Evolutionary conservation across 495 filamentous ascomycete species (phyloP), one percentile per base, ranked within the genome.

Genomic region (Cudoniella acicularis): DNA sequence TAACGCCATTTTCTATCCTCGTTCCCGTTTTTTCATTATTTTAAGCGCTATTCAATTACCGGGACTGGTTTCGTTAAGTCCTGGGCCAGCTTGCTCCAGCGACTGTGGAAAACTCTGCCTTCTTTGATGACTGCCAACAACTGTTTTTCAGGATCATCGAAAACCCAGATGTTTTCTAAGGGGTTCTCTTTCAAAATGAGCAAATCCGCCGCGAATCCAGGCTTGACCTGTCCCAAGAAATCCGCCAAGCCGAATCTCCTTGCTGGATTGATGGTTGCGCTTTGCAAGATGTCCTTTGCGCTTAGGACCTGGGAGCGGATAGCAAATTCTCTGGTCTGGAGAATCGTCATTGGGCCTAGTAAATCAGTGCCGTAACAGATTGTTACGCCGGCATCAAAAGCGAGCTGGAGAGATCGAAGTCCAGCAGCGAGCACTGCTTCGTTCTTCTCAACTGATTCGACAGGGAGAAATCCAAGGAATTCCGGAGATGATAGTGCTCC

Each of bases 341-440:
- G 69, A 4, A 66, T 67, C 10, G 71, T 70, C 61, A 83, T 27
- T 4, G 74, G 73, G 0, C 74, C 79, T 0, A 84, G 71, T 16
- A 83, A 70, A 68, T 83, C 81, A 2, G 79, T 79, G 3, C 80
- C 80, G 66, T 73, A 82, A 62, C 79, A 83, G 63, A 84, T 79
- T 4, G 68, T 76, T 1, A 82, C 74, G 1, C 77, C 80, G 1
- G 77, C 79, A 11, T 76, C 69, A 3, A 66, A 64, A 1, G 75
- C 76, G 49, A 80, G 70, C 24, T 73, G 68, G 26, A 84, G 54
- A 1, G 75, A 70, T 13, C 72, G 53, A 21, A 82, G 61, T 0
- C 81, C 79, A 10, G 72, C 71, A 0, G 68, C 59, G 0, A 82
- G 65, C 0, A 83, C 79, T 41, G 75, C 59, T 1, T 61, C 58